Evolutionary conservation across 2,329 filamentous ascomycete species (phyloP).

Genomic region (Neonectria magnoliae): DNA sequence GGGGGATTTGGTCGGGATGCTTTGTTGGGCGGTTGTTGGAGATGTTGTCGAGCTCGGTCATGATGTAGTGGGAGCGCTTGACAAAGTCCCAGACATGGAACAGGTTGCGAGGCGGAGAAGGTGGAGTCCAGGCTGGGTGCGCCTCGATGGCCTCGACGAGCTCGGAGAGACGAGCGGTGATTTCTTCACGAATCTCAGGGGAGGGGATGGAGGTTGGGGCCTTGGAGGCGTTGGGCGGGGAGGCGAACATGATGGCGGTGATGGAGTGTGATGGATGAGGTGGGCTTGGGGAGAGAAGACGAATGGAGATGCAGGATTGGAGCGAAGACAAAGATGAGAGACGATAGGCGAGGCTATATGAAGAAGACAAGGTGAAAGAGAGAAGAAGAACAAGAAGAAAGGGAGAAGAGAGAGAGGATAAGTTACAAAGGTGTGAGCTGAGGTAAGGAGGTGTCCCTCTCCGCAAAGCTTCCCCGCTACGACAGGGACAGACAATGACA

Average conservation of each 20-base stretch:
- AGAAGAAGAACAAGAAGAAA: not conserved
- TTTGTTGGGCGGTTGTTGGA: slow-evolving; percentile 45
- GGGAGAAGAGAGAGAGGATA: not conserved
- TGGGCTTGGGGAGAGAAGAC: not conserved
- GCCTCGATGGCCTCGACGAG: slow-evolving; percentile 45
- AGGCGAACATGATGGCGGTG: slow-evolving; percentile 29
- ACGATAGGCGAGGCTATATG: not conserved
- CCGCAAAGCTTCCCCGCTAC: slow-evolving; percentile 23
- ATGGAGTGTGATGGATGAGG: not conserved
- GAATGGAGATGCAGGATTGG: not conserved
- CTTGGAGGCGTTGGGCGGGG: slow-evolving; percentile 24
- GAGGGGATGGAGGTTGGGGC: slow-evolving; percentile 35
- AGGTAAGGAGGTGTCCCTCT: slow-evolving; percentile 19
- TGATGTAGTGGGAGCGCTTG: slow-evolving; percentile 53
- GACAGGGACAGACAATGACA: not conserved
- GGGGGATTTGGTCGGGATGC: slow-evolving; percentile 50
- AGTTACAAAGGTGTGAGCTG: slow-evolving; percentile 13
- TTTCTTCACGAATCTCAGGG: slow-evolving; percentile 37
- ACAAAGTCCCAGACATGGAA: slow-evolving; percentile 55
- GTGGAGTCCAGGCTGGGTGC: slow-evolving; percentile 43
- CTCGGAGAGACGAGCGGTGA: slow-evolving; percentile 40
- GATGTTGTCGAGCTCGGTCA: slow-evolving; percentile 53
- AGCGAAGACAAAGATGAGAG: not conserved
- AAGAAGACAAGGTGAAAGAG: not conserved
- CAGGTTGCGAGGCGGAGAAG: slow-evolving; percentile 45